These are phyloP conservation scores for Leccinum obscurum DNA, from an alignment of 768 basidiomycete genomes.

Conservation along the genomic window DNA sequence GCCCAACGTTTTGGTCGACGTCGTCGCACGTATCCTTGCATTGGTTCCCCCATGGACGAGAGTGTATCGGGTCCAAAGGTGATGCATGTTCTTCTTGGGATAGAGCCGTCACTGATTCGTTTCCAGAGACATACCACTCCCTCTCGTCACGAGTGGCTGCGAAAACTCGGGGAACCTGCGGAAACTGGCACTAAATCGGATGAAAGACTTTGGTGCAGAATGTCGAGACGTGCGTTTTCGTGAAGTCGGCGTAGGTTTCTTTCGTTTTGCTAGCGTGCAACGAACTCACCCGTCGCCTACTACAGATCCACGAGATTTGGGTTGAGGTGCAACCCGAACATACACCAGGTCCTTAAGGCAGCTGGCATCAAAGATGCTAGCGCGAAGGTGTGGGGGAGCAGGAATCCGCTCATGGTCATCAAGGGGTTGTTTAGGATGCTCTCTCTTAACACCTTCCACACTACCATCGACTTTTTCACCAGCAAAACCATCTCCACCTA, in stretches of 20 bases:
- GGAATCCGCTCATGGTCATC: slow-evolving; percentile 73
- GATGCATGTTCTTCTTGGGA: slow-evolving; percentile 5
- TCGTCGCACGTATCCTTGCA: slow-evolving; percentile 93
- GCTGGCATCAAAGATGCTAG: slow-evolving; percentile 95
- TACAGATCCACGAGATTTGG: slow-evolving; percentile 97
- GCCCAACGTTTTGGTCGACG: slow-evolving; percentile 97
- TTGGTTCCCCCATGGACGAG: slow-evolving; percentile 98
- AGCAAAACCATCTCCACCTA: too few relatives aligned
- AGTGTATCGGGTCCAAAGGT: slow-evolving; percentile 97
- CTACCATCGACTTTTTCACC: too few relatives aligned
- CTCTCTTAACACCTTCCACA: too few relatives aligned
- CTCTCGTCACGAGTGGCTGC: slow-evolving; percentile 94
- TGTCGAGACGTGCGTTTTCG: slow-evolving; percentile 97
- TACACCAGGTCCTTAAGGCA: slow-evolving; percentile 88
- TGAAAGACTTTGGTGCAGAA: slow-evolving; percentile 99
- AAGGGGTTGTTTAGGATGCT: slow-evolving; percentile 83
- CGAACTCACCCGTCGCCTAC: slow-evolving; percentile 5
- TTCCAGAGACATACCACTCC: slow-evolving; percentile 90
- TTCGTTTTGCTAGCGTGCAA: not conserved
- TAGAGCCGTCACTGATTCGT: slow-evolving; percentile 1
- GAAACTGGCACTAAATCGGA: slow-evolving; percentile 92
- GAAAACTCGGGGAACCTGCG: slow-evolving; percentile 97
- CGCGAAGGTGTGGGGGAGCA: slow-evolving; percentile 93
- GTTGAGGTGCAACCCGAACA: slow-evolving; percentile 80
- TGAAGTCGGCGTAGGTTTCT: slow-evolving; percentile 85